phyloP scores from a whole-genome alignment of 768 basidiomycete species.

The Tricholoma saponaceum region DNA sequence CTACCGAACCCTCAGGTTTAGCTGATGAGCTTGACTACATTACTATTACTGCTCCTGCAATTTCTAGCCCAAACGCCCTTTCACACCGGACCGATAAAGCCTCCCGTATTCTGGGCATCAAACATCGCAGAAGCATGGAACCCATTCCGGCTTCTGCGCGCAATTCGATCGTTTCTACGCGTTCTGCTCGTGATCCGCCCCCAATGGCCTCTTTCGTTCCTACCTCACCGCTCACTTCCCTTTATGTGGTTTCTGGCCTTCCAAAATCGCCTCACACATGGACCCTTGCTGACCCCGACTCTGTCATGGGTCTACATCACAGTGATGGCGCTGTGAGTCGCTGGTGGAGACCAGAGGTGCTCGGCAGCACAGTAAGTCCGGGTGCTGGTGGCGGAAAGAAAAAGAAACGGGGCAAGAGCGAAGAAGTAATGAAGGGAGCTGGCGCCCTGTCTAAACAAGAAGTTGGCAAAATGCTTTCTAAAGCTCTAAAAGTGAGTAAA shows the following conservation, averaged over 20 bases:
- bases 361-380: slow-evolving; percentile 83
- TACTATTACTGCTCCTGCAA: slow-evolving; percentile 34
- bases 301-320: slow-evolving; percentile 78
- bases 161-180: slow-evolving; percentile 75
- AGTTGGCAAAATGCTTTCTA: slow-evolving; percentile 86
- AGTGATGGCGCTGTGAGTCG: slow-evolving; percentile 80
- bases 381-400: slow-evolving; percentile 79
- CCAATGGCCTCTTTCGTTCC: slow-evolving; percentile 61
- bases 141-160: slow-evolving; percentile 77
- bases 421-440: slow-evolving; percentile 68
- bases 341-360: slow-evolving; percentile 90
- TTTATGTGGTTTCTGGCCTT: slow-evolving; percentile 85
- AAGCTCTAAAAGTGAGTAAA: slow-evolving; percentile 74
- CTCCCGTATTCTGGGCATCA: slow-evolving; percentile 71
- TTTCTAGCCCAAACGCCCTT: slow-evolving; percentile 31
- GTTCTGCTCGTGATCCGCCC: slow-evolving; percentile 54
- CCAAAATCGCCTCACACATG: slow-evolving; percentile 88
- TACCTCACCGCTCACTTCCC: slow-evolving; percentile 72
- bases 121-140: slow-evolving; percentile 76
- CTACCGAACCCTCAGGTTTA: slow-evolving; percentile 40
- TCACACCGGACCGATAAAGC: slow-evolving; percentile 64
- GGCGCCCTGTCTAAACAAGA: slow-evolving; percentile 83
- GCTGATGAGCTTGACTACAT: slow-evolving; percentile 77
- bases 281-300: slow-evolving; percentile 83
- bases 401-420: slow-evolving; percentile 61